These are phyloP conservation scores for Scutellaria barbata DNA, from an alignment of 257 asterid species.

Conservation along the genomic window DNA sequence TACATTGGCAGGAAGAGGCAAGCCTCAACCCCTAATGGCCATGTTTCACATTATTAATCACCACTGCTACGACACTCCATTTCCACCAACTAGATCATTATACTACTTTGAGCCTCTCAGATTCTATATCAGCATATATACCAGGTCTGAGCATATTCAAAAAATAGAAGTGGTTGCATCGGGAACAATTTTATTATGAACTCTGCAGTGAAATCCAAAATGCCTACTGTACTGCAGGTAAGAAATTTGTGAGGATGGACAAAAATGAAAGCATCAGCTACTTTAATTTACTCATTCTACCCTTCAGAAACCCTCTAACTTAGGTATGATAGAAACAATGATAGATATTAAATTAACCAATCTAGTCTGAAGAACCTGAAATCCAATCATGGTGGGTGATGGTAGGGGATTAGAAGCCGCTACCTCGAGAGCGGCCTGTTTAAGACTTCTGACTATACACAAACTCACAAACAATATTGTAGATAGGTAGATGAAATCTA, in stretches of 20 bases:
- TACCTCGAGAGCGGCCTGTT: no score
- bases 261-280: conserved; percentile 17
- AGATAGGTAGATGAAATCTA: neutral
- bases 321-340: neutral
- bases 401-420: no score
- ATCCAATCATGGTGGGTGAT: neutral
- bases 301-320: neutral
- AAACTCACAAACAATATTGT: neutral
- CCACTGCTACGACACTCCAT: conserved; percentile 6
- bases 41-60: conserved; percentile 23
- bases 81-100: conserved; percentile 6
- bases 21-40: neutral
- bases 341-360: neutral
- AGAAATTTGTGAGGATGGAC: conserved; percentile 33
- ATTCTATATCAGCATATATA: conserved; percentile 1
- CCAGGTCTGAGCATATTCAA: conserved; percentile 9
- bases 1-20: neutral
- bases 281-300: neutral
- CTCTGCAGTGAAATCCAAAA: conserved; percentile 1
- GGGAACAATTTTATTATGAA: conserved; percentile 26
- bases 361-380: conserved; percentile 11
- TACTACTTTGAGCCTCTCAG: neutral
- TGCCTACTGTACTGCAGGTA: conserved; percentile 27
- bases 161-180: conserved; percentile 26
- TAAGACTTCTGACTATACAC: neutral